Evolutionary conservation across 768 basidiomycete species (phyloP), one percentile per base, ranked within the genome.

Genomic region (Cantharellus cinnabarinus): DNA sequence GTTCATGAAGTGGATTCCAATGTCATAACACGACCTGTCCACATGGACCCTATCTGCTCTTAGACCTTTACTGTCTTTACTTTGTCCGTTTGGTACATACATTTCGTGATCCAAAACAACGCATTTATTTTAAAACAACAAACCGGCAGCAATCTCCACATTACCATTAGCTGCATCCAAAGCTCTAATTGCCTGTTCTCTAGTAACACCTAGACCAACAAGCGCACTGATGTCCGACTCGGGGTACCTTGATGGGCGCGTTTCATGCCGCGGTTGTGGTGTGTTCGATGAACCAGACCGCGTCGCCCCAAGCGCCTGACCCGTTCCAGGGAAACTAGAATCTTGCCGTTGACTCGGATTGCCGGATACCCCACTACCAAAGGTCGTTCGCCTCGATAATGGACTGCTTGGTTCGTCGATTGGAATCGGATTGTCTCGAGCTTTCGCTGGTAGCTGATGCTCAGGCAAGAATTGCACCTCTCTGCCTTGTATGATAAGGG

Each of bases 401-500:
- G 48, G 55, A 14, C 10, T 10, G 56, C 41, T 41, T 20, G 56
- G 52, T 56, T 41, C 62, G 44, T 55, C 56, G 56, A 35, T 63
- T 56, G 2, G 63, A 15, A 34, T 37, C 3, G n/a, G 39, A 34
- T 40, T 37, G 50, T 62, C 38, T 15, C 52, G 77, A 3, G 83
- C 85, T 66, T 85, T 84, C 5, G 82, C 82, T 0, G 93, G 94
- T 3, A 99, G 76, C 70, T 97, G 88, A 69, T 99, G 95, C 71
- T 99, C 95, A 2, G 89, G 69, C 3, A 99, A 73, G 75, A 99
- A 99, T 15, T 71, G 70, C 4, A 99, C 83, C 70, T 95, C 89
- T 10, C 88, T 78, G 15, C 80, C 84, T 72, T 90, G 87, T 56
- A 99, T 97, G n/a, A 89, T 79, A 29, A 99, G 79, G 7, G 86